Evolutionary conservation across 2,329 filamentous ascomycete genomes (phyloP), one percentile per base, ranked within the genome.

Genomic region (Botrytis aclada): DNA sequence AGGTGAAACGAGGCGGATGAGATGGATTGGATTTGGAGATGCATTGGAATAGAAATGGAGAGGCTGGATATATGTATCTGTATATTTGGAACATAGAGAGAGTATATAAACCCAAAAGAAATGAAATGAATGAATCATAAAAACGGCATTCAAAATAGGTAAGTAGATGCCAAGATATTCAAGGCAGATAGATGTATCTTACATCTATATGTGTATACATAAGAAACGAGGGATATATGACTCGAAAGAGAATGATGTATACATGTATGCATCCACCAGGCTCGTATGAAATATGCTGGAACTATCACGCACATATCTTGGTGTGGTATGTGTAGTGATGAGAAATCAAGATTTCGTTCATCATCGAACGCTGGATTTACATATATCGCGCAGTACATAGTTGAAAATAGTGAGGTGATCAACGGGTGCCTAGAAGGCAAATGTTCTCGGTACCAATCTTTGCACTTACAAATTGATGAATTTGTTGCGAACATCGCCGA

Each of bases 21-120:
- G 39, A 41, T 12, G 39, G 6, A 7, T 41, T 41, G 9, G 39
- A 41, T 4, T 4, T 37, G 7, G 37, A 37, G 37, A 37, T 37
- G 37, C 37, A n/a, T n/a, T n/a, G n/a, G n/a, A n/a, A n/a, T n/a
- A n/a, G n/a, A 4, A 7, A 37, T 37, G 37, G 37, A 37, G 37
- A 37, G 37, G 37, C 37, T 37, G 37, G 37, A 37, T 4, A 37
- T 37, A 37, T 45, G 18, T 20, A 1, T 47, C 1, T 47, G 9
- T 5, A 4, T 47, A 4, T 6, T 2, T 25, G 9, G 4, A 10
- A 0, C 3, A 7, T 10, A 54, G 0, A n/a, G 47, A 54, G 14
- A 29, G 2, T 2, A 10, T 25, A n/a, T 51, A n/a, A 14, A 2
- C 10, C 5, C 12, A n/a, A 1, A 14, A 16, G 7, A 1, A 16